Evolutionary conservation across 2,329 filamentous ascomycete species (phyloP).

Genomic region (Fusarium luffae): DNA sequence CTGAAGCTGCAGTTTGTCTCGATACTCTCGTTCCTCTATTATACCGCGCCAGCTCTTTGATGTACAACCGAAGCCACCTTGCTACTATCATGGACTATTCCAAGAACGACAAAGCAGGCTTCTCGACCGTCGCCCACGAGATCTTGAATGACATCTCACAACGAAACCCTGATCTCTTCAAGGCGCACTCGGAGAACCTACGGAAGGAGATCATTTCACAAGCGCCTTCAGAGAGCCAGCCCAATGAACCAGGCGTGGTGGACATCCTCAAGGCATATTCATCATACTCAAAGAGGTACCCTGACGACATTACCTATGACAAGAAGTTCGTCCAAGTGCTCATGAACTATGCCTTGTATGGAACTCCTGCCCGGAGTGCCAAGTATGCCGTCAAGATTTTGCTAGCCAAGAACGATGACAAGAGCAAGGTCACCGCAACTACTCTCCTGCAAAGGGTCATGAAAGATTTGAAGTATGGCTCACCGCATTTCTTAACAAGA

Average conservation of each 20-base stretch:
- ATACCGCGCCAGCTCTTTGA: conserved; percentile 83
- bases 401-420: conserved; percentile 78
- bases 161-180: conserved; percentile 88
- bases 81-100: conserved; percentile 89
- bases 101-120: conserved; percentile 81
- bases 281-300: conserved; percentile 87
- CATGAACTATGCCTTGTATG: conserved; percentile 84
- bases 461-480: conserved; percentile 78
- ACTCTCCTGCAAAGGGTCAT: conserved; percentile 83
- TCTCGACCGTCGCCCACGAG: conserved; percentile 85
- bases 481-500: conserved; percentile 79
- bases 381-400: conserved; percentile 96
- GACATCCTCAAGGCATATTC: conserved; percentile 95
- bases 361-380: conserved; percentile 81
- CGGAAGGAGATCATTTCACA: conserved; percentile 87
- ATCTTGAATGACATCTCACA: conserved; percentile 92
- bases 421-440: conserved; percentile 82
- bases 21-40: conserved; percentile 86
- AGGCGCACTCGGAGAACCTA: conserved; percentile 89
- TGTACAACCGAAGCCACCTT: conserved; percentile 95
- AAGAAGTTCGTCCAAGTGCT: conserved; percentile 84
- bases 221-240: conserved; percentile 74
- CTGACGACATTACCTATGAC: conserved; percentile 83
- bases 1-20: conserved; percentile 71
- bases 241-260: conserved; percentile 79